Conservation (phyloP, 1,139 yeast species). For the Ogataea hybrid region DNA sequence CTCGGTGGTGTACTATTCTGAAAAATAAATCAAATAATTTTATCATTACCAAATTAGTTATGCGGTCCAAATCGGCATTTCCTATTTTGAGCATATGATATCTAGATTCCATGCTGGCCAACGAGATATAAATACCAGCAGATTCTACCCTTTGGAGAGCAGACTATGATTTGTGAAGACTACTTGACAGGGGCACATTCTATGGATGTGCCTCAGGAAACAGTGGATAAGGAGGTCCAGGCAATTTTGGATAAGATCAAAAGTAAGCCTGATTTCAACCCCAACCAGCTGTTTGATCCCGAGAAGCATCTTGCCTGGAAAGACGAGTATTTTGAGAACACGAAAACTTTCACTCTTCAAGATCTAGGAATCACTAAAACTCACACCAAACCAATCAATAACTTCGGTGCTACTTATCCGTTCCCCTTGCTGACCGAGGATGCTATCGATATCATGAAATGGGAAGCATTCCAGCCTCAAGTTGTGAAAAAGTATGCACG, state of each 20-base stretch:
- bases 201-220: slow-evolving; percentile 30
- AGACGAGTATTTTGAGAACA: slow-evolving; percentile 28
- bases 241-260: slow-evolving; percentile 27
- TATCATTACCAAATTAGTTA: background rate
- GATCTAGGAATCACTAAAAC: slow-evolving; percentile 34
- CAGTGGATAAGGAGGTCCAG: slow-evolving; percentile 31
- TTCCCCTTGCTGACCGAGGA: slow-evolving; percentile 35
- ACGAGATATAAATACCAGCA: too few relatives aligned
- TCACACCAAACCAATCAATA: slow-evolving; percentile 32
- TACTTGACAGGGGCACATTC: slow-evolving; percentile 28
- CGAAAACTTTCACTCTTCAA: slow-evolving; percentile 27
- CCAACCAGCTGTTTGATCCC: slow-evolving; percentile 33
- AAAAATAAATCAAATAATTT: background rate
- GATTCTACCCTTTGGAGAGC: too few relatives aligned
- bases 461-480: slow-evolving; percentile 34
- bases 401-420: slow-evolving; percentile 35
- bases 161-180: slow-evolving; percentile 24
- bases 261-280: slow-evolving; percentile 30
- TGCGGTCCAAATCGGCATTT: slow-evolving; percentile 4
- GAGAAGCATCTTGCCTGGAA: slow-evolving; percentile 31
- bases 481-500: slow-evolving; percentile 32
- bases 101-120: too few relatives aligned
- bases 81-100: background rate
- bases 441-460: slow-evolving; percentile 35
- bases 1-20: background rate